These are phyloP conservation scores for Nymphaea colorata DNA, from an alignment of 164 flowering plant genomes.

Conservation along the genomic window DNA sequence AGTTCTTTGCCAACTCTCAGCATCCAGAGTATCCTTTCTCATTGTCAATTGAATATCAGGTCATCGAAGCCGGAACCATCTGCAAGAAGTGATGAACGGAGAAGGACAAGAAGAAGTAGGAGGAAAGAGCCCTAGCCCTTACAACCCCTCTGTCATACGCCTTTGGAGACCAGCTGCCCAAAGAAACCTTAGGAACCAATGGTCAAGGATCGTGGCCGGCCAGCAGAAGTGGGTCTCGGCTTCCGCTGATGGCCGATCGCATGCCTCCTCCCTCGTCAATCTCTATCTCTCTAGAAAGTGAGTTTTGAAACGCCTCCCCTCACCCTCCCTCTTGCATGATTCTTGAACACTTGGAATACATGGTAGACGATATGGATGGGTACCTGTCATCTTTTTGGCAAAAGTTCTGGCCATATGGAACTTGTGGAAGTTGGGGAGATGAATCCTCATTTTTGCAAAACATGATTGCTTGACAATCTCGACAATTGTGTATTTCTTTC, in stretches of 20 bases:
- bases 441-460: no score
- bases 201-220: conserved; percentile 51
- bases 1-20: no score
- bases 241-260: conserved; percentile 45
- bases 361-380: background rate
- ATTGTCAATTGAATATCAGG: no score
- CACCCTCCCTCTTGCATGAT: no score
- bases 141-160: conserved; percentile 26
- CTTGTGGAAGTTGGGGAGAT: no score
- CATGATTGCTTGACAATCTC: no score
- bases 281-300: conserved; percentile 56
- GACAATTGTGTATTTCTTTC: no score
- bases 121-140: conserved; percentile 5
- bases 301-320: background rate
- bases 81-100: no score
- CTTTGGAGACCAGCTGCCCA: conserved; percentile 88
- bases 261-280: conserved; percentile 64
- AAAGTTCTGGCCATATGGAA: no score
- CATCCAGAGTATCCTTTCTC: no score
- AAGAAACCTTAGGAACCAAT: conserved; percentile 72
- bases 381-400: no score
- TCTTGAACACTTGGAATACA: background rate
- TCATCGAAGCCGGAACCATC: no score
- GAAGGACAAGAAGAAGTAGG: background rate
- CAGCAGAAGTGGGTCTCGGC: conserved; percentile 45